These are phyloP conservation scores for Eucalyptus brandiana DNA, from an alignment of 345 rosid species.

Conservation along the genomic window DNA sequence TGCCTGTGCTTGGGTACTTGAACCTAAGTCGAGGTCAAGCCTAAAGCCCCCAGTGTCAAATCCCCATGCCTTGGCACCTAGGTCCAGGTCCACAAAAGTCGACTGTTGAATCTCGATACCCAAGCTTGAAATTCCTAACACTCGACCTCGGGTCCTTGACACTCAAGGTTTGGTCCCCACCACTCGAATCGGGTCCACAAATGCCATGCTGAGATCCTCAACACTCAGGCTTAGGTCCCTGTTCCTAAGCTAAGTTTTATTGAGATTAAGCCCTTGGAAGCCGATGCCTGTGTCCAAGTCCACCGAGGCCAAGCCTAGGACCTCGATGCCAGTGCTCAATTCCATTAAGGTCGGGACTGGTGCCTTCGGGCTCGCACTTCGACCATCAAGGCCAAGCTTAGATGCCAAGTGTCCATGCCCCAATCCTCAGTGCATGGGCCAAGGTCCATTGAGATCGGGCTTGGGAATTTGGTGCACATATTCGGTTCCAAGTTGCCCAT, in stretches of 20 bases:
- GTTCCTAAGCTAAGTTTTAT: background rate
- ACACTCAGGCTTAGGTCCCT: background rate
- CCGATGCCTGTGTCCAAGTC: rapidly evolving
- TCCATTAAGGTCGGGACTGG: rapidly evolving
- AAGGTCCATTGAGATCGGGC: rapidly evolving
- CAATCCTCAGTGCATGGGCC: background rate
- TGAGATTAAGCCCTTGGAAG: background rate
- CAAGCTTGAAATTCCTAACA: background rate
- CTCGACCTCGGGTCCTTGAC: rapidly evolving
- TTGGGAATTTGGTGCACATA: background rate
- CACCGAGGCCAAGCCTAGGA: too few relatives aligned
- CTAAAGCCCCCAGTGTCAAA: background rate
- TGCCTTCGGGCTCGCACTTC: background rate
- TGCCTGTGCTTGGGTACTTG: background rate
- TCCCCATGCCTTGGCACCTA: background rate
- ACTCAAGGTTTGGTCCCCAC: background rate
- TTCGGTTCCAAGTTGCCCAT: rapidly evolving
- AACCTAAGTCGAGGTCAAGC: background rate
- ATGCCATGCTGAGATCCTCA: background rate
- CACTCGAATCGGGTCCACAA: background rate
- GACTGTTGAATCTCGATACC: rapidly evolving
- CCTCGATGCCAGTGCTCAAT: rapidly evolving
- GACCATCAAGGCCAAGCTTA: background rate
- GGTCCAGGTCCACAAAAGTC: background rate
- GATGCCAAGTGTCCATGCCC: background rate